Evolutionary conservation across 495 filamentous ascomycete species (phyloP).

Genomic region (Melanomma pulvis-pyrius): DNA sequence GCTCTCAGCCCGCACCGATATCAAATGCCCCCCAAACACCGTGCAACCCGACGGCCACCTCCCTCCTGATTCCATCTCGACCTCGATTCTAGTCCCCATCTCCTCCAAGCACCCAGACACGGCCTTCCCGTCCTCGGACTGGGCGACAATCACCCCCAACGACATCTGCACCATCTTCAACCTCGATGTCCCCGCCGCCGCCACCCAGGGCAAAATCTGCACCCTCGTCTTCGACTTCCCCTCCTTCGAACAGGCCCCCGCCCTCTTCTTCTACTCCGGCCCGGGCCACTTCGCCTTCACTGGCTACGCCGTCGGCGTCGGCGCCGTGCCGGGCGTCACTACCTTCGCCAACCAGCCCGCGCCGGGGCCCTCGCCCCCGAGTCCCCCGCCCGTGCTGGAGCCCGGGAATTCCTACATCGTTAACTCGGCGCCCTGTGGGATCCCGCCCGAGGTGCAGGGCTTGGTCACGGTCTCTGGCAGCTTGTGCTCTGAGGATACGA

Average conservation of each 20-base stretch:
- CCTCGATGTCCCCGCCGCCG: slow-evolving; percentile 30
- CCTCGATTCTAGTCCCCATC: slow-evolving; percentile 33
- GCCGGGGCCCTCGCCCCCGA: slow-evolving; percentile 27
- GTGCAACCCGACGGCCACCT: slow-evolving; percentile 28
- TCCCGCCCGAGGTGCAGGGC: slow-evolving; percentile 4
- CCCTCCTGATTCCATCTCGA: slow-evolving; percentile 19
- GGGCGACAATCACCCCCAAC: slow-evolving; percentile 25
- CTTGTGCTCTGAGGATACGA: slow-evolving; percentile 21
- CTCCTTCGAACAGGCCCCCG: slow-evolving; percentile 44
- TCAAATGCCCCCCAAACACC: slow-evolving; percentile 27
- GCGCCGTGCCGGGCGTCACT: slow-evolving; percentile 11
- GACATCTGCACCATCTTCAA: slow-evolving; percentile 39
- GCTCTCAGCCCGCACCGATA: neutral
- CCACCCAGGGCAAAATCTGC: slow-evolving; percentile 32
- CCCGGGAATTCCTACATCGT: slow-evolving; percentile 31
- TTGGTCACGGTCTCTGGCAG: slow-evolving; percentile 9
- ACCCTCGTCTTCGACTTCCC: slow-evolving; percentile 36
- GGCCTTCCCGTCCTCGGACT: slow-evolving; percentile 13
- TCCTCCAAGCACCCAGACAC: slow-evolving; percentile 19
- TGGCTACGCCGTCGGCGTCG: slow-evolving; percentile 27
- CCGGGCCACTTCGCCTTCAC: slow-evolving; percentile 66
- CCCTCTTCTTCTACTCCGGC: slow-evolving; percentile 65
- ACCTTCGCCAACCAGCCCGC: slow-evolving; percentile 30
- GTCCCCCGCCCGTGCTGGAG: slow-evolving; percentile 22
- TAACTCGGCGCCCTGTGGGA: slow-evolving; percentile 25